phyloP scores from a whole-genome alignment of 2,329 filamentous ascomycete species.

The Trichophyton rubrum region DNA sequence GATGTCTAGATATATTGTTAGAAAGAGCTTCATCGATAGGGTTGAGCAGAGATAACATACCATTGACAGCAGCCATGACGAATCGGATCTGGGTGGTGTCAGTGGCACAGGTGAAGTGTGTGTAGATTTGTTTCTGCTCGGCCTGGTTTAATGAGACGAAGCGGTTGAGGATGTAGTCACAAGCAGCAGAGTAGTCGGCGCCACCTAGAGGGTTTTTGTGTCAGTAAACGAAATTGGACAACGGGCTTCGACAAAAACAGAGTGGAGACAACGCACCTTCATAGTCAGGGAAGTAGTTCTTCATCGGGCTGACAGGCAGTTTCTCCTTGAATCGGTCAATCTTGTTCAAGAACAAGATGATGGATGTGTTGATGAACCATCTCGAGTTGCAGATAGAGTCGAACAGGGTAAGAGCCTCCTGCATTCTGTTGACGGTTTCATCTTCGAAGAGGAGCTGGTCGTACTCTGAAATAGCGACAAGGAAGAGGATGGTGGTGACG shows the following conservation, averaged over 20 bases:
- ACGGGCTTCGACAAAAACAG: neutral
- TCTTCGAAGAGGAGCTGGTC: slow-evolving; percentile 93
- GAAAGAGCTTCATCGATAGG: too few relatives aligned
- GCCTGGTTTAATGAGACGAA: slow-evolving; percentile 98
- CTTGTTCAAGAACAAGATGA: slow-evolving; percentile 64
- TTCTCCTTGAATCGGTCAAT: slow-evolving; percentile 66
- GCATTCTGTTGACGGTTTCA: slow-evolving; percentile 76
- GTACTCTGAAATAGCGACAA: slow-evolving; percentile 94
- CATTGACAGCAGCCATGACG: slow-evolving; percentile 98
- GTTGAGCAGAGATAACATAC: slow-evolving; percentile 40
- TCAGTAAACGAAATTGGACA: slow-evolving; percentile 11
- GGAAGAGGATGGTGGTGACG: slow-evolving; percentile 89
- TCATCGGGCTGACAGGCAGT: slow-evolving; percentile 59
- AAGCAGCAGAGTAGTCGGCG: slow-evolving; percentile 87
- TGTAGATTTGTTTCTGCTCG: slow-evolving; percentile 99
- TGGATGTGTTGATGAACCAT: slow-evolving; percentile 61
- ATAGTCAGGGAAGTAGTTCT: slow-evolving; percentile 64
- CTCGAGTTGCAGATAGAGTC: slow-evolving; percentile 61
- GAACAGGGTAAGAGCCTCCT: slow-evolving; percentile 58
- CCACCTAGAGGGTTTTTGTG: slow-evolving; percentile 45
- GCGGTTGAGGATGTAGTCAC: slow-evolving; percentile 97
- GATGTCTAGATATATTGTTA: slow-evolving; percentile 56
- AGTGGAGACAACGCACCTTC: slow-evolving; percentile 43
- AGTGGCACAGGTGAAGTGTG: slow-evolving; percentile 96
- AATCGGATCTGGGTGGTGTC: slow-evolving; percentile 98